Conservation (phyloP, 805 yeast genomes). For the Monosporozyma servazzii region DNA sequence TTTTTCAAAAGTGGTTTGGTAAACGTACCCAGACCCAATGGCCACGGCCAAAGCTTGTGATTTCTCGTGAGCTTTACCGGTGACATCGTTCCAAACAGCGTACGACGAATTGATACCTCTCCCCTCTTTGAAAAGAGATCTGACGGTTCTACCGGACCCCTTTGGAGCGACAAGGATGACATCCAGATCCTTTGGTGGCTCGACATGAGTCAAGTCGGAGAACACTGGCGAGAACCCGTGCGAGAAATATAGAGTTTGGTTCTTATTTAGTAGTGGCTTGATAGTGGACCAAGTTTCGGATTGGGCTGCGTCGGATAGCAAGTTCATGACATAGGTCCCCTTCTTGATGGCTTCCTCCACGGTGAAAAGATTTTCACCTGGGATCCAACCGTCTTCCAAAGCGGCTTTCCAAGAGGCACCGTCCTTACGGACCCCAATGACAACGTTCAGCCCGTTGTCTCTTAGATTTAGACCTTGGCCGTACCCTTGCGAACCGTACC, state of each 20-base stretch:
- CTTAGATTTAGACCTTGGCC: constrained; percentile 99
- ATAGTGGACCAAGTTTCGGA: constrained; percentile 91
- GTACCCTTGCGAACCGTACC: constrained; percentile 99
- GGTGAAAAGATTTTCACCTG: constrained; percentile 95
- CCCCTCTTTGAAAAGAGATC: constrained; percentile 99
- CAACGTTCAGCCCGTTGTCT: constrained; percentile 96
- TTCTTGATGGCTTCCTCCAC: constrained; percentile 85
- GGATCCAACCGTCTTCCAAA: constrained; percentile 99
- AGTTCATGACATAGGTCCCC: constrained; percentile 95
- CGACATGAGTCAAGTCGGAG: constrained; percentile 95
- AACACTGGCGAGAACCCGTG: constrained; percentile 99
- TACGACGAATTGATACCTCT: constrained; percentile 99
- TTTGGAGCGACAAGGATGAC: constrained; percentile 99
- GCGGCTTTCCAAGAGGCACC: constrained; percentile 99
- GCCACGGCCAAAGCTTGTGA: constrained; percentile 98
- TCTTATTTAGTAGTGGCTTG: constrained; percentile 89
- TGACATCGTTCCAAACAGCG: constrained; percentile 98
- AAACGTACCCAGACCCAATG: constrained; percentile 98
- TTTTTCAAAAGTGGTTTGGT: constrained; percentile 98
- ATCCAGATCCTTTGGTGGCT: constrained; percentile 88
- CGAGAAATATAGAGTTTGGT: constrained; percentile 96
- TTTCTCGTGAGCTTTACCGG: constrained; percentile 99
- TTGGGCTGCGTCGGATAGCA: constrained; percentile 98
- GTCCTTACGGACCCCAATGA: constrained; percentile 95
- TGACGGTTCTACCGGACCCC: constrained; percentile 99